Conservation (phyloP, 306 rosid genomes). For the Pyrus bretschneideri region DNA sequence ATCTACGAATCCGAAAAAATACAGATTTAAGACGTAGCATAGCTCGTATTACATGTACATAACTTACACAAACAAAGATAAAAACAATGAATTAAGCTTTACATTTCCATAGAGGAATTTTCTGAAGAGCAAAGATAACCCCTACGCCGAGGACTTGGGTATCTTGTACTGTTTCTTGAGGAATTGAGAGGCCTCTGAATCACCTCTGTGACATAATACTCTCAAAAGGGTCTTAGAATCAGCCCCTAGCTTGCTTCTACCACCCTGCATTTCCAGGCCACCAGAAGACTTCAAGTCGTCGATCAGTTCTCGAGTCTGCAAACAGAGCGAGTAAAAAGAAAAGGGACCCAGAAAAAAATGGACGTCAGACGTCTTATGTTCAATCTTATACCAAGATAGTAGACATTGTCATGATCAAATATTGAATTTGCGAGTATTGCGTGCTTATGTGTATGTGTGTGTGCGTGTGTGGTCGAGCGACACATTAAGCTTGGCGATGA, state of each 20-base stretch:
- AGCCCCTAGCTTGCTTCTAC: conserved; percentile 80
- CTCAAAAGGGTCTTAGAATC: conserved; percentile 78
- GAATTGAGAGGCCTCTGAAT: conserved; percentile 86
- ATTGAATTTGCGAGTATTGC: not conserved
- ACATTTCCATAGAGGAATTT: not conserved
- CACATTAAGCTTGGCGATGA: not conserved
- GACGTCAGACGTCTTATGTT: not conserved
- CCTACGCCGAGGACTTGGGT: conserved; percentile 69
- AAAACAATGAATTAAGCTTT: not conserved
- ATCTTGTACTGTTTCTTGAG: conserved; percentile 93
- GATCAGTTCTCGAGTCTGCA: conserved; percentile 82
- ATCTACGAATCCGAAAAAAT: not conserved
- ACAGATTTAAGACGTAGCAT: not conserved
- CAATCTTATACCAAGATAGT: not conserved
- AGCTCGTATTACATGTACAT: not conserved
- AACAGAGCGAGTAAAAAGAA: not conserved
- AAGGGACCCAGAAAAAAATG: not conserved
- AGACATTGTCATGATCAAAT: not conserved
- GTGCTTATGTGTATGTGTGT: not conserved
- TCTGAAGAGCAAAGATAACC: not conserved
- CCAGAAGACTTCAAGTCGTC: conserved; percentile 83
- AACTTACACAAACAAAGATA: not conserved
- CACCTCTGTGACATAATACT: conserved; percentile 79
- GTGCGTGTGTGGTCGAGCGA: not conserved
- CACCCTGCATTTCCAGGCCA: conserved; percentile 52